Evolutionary conservation across 305 asterid species (phyloP).

Genomic region (Fraxinus angustifolia): DNA sequence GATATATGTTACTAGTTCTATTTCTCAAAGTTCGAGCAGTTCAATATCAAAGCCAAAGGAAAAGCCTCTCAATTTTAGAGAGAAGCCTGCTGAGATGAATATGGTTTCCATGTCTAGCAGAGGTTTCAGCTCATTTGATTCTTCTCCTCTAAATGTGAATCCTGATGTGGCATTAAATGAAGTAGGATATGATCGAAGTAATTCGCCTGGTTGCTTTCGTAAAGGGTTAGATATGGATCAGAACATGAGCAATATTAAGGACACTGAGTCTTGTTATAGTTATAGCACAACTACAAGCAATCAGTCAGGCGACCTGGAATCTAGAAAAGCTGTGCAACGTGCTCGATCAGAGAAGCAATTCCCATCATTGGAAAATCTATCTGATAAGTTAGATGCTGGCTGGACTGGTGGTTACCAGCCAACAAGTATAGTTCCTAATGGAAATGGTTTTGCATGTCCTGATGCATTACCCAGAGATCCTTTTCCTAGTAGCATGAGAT

Average conservation of each 20-base stretch:
- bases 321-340: slow-evolving; percentile 43
- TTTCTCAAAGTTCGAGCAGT: slow-evolving; percentile 25
- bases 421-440: slow-evolving; percentile 23
- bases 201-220: slow-evolving; percentile 35
- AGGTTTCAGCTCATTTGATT: slow-evolving; percentile 63
- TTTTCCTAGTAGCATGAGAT: slow-evolving; percentile 22
- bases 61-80: slow-evolving; percentile 39
- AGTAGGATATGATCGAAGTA: slow-evolving; percentile 30
- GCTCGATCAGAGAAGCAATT: slow-evolving; percentile 62
- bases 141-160: slow-evolving; percentile 50
- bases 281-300: slow-evolving; percentile 33
- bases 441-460: slow-evolving; percentile 30
- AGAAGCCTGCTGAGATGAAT: slow-evolving; percentile 38
- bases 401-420: slow-evolving; percentile 63
- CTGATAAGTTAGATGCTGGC: slow-evolving; percentile 67
- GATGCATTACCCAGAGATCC: slow-evolving; percentile 26
- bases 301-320: slow-evolving; percentile 31
- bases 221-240: slow-evolving; percentile 31
- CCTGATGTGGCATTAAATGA: slow-evolving; percentile 34
- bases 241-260: slow-evolving; percentile 30
- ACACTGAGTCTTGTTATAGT: slow-evolving; percentile 26
- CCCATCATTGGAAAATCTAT: slow-evolving; percentile 44
- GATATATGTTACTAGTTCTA: slow-evolving; percentile 35
- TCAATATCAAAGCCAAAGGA: slow-evolving; percentile 32
- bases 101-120: slow-evolving; percentile 40